Percentiles rank a stretch among this genome's conserved stretches.
phyloP scores from a whole-genome alignment of 1,284 basidiomycete genomes.

The Ganoderma boninense region DNA sequence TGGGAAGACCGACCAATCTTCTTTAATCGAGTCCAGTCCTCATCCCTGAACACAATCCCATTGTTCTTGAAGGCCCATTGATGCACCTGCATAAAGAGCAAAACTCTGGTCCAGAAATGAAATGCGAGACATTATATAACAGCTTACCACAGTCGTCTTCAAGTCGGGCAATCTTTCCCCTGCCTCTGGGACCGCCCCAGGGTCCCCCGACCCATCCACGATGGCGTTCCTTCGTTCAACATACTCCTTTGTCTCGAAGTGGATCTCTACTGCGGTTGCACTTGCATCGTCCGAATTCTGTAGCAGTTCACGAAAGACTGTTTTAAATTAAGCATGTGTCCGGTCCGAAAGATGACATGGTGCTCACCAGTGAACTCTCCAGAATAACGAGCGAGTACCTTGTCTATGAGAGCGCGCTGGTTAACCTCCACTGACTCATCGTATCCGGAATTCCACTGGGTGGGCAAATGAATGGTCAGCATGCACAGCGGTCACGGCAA shows the following conservation, averaged over 20 bases:
- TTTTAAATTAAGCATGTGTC: neutral
- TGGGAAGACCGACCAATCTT: constrained; percentile 72
- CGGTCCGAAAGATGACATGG: neutral
- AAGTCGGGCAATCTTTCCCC: constrained; percentile 60
- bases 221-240: constrained; percentile 50
- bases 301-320: constrained; percentile 90
- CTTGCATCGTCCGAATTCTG: constrained; percentile 97
- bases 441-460: constrained; percentile 73
- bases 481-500: neutral
- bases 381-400: constrained; percentile 93
- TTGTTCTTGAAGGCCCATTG: constrained; percentile 91
- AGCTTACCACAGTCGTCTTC: constrained; percentile 59
- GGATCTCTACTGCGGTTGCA: constrained; percentile 83
- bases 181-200: constrained; percentile 4
- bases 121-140: neutral
- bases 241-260: constrained; percentile 75
- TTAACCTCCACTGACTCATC: constrained; percentile 95
- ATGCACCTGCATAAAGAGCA: constrained; percentile 53
- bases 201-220: constrained; percentile 18
- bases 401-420: constrained; percentile 93
- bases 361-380: constrained; percentile 85
- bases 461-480: neutral
- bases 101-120: neutral
- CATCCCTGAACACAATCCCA: constrained; percentile 80
- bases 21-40: constrained; percentile 90